A percentile compares a stretch with the other conserved stretches of the same genome.
Conservation (phyloP, 192 early-diverging fungal genomes). For the Geosiphon pyriformis region DNA sequence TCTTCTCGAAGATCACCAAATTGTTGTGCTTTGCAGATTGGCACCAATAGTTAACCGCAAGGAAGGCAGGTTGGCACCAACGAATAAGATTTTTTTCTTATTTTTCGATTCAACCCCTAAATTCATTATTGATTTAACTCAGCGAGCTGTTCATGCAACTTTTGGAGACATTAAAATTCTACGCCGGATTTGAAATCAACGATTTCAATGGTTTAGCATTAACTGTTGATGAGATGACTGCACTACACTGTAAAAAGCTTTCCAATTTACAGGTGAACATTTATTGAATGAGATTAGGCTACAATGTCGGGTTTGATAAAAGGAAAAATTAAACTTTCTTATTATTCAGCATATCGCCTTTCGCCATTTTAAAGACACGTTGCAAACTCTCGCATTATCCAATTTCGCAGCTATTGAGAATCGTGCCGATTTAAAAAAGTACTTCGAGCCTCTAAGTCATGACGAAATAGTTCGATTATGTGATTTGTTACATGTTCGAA, state of each 20-base stretch:
- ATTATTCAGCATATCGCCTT: slow-evolving; percentile 59
- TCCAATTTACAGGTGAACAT: slow-evolving; percentile 56
- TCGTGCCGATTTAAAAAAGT: slow-evolving; percentile 36
- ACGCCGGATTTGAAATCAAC: slow-evolving; percentile 76
- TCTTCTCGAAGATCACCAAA: slow-evolving; percentile 75
- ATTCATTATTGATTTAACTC: no score
- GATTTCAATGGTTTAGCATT: slow-evolving; percentile 75
- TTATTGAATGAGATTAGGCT: no score
- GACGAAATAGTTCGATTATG: slow-evolving; percentile 55
- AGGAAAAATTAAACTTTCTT: no score
- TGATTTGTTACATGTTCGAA: slow-evolving; percentile 57
- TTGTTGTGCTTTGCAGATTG: slow-evolving; percentile 50
- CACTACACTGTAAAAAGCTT: slow-evolving; percentile 56
- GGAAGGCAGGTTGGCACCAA: slow-evolving; percentile 27
- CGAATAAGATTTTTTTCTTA: neutral
- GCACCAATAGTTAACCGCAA: slow-evolving; percentile 40
- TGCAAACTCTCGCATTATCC: slow-evolving; percentile 71
- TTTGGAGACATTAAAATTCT: slow-evolving; percentile 61
- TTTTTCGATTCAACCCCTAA: neutral
- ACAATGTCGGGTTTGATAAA: no score
- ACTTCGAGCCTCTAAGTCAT: slow-evolving; percentile 48
- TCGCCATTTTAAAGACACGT: slow-evolving; percentile 51
- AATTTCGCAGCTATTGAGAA: slow-evolving; percentile 63
- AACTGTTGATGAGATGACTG: slow-evolving; percentile 56
- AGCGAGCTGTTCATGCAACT: slow-evolving; percentile 57